Percentiles rank a stretch among this genome's conserved stretches.
These are phyloP conservation scores for Diversispora eburnea DNA, from an alignment of 192 early-diverging fungal species.

Conservation along the genomic window DNA sequence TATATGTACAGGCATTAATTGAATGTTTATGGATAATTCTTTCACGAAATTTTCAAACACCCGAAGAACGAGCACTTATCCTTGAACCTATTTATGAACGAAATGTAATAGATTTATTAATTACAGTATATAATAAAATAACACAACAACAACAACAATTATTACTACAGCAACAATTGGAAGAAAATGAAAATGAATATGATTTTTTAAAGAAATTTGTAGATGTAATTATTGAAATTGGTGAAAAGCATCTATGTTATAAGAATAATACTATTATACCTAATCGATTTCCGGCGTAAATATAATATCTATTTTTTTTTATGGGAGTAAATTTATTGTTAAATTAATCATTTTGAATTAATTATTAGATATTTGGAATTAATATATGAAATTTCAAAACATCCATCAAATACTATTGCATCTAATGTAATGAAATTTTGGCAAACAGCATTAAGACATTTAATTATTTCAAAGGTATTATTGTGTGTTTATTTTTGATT, in stretches of 20 bases:
- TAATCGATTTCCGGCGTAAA: background rate
- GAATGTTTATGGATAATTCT: conserved; percentile 8
- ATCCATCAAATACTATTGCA: conserved; percentile 7
- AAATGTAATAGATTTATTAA: background rate
- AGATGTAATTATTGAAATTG: background rate
- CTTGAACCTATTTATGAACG: conserved; percentile 6
- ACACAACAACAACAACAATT: background rate
- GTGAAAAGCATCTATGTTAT: conserved; percentile 4
- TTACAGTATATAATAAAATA: background rate
- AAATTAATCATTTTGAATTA: background rate
- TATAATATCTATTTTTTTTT: background rate
- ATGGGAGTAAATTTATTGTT: background rate
- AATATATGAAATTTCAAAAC: conserved; percentile 13
- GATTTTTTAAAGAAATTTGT: background rate
- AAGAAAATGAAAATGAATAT: conserved; percentile 7
- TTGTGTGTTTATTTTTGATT: background rate
- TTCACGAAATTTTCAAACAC: conserved; percentile 1
- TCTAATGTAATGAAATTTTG: background rate
- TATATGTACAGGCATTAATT: background rate
- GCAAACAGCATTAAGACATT: background rate
- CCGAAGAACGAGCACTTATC: conserved; percentile 8
- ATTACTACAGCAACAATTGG: background rate
- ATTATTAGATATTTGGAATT: conserved; percentile 18
- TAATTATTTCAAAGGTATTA: background rate
- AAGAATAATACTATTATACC: conserved; percentile 5